Evolutionary conservation across 352 stramenopile species (phyloP), one percentile per base, ranked within the genome.

Genomic region (Phytopythium delawarense): DNA sequence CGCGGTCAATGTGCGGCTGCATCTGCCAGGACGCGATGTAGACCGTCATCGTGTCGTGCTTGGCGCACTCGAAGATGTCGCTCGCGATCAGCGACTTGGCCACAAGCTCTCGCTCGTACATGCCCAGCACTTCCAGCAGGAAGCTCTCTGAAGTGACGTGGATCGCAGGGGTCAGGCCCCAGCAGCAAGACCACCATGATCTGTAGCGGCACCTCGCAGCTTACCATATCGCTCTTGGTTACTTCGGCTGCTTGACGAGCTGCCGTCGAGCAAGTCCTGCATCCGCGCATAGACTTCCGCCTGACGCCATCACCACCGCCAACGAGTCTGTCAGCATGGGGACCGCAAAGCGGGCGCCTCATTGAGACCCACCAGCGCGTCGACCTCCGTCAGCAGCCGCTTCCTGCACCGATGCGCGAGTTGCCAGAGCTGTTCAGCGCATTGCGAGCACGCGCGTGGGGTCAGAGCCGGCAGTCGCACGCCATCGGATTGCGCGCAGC

Each of bases 11-110:
- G 35, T 89, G 81, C 18, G 86, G 82, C 73, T 95, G 86, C 86
- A 95, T 95, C 67, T 95, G 84, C 86, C 86, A 93, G 9, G 82
- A 84, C 6, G 86, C 82, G 46, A 95, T 70, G 62, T 95, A 95
- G 1, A 95, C 20, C 11, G 76, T 89, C 60, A 90, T 71, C 0
- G 70, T 87, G 23, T 91, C 76, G 71, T 94, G 81, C 23, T 80
- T 81, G 8, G 61, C 54, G 62, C 79, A 92, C 44, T 89, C 79
- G 28, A 90, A 87, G 15, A 89, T 69, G 59, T 92, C 84, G 35
- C 67, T 69, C 32, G 75, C 79, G 48, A 95, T 85, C 15, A 95
- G 68, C 30, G 87, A 69, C 72, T 95, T 95, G 51, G 84, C 70
- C 57, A 94, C 61, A 3, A 95, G 69, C 64, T 95, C 87, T 34